A percentile compares a stretch with the other conserved stretches of the same genome.
Conservation (phyloP, 441 rosid genomes). For the Pelargonium citronellum region DNA sequence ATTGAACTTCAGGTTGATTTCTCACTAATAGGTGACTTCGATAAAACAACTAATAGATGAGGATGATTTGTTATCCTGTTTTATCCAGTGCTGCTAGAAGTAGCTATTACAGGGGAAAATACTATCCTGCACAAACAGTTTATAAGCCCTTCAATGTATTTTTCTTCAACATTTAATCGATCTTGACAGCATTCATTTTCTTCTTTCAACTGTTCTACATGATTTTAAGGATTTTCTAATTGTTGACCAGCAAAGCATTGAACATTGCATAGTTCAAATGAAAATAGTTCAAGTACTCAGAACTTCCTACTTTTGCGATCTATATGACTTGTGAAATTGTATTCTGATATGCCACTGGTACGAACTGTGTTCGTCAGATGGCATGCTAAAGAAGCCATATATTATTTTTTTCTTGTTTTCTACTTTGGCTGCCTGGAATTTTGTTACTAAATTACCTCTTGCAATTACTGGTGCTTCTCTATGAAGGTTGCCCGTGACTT, state of each 20-base stretch:
- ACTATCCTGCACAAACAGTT: neutral
- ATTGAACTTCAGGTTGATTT: constrained; percentile 75
- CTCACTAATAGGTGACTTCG: constrained; percentile 12
- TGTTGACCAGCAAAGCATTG: neutral
- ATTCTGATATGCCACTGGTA: neutral
- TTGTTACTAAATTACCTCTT: neutral
- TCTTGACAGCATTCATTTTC: neutral
- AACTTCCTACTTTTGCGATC: neutral
- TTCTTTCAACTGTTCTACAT: neutral
- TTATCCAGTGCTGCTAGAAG: neutral
- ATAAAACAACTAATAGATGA: neutral
- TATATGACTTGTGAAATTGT: neutral
- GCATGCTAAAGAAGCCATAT: neutral
- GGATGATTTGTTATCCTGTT: neutral
- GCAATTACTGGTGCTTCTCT: constrained; percentile 13
- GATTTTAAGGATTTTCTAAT: neutral
- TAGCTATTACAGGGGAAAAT: neutral
- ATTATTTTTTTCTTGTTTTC: neutral
- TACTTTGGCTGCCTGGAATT: neutral
- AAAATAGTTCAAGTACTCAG: neutral
- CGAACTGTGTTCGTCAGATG: neutral
- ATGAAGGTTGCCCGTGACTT: constrained; percentile 70
- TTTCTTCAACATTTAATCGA: neutral
- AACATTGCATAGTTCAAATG: neutral
- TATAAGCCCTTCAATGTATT: neutral